Conservation (phyloP, 208 protist genomes). For the Wallacemonas sp. region DNA sequence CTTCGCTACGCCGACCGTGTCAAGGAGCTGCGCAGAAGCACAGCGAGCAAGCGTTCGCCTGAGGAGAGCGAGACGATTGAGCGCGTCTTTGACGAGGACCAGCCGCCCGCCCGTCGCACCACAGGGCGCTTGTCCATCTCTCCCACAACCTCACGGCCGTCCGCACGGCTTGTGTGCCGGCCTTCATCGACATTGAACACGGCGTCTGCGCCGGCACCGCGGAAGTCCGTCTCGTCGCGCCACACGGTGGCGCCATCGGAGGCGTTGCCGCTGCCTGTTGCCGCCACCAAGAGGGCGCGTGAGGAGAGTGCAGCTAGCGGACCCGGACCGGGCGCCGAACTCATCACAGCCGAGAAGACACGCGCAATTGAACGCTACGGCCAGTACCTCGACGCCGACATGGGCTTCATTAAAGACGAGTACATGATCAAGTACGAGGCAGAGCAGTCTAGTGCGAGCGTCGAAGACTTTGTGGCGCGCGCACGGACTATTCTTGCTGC, state of each 20-base stretch:
- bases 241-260: background rate
- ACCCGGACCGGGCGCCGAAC: constrained; percentile 11
- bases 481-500: constrained; percentile 19
- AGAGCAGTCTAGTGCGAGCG: constrained; percentile 30
- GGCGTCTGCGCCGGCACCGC: constrained; percentile 1
- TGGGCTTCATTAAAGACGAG: constrained; percentile 60
- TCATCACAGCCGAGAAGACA: constrained; percentile 21
- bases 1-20: constrained; percentile 82
- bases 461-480: constrained; percentile 31
- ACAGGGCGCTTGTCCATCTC: constrained; percentile 20
- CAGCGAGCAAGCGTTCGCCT: constrained; percentile 19
- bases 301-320: background rate
- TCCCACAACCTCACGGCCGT: constrained; percentile 19
- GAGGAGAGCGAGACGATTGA: constrained; percentile 23
- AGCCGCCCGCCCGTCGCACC: constrained; percentile 8
- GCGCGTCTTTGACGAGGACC: constrained; percentile 4
- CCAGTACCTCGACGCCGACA: constrained; percentile 44
- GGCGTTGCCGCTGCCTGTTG: background rate
- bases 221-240: background rate
- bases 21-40: constrained; percentile 88
- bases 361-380: constrained; percentile 39
- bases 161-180: constrained; percentile 6
- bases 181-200: constrained; percentile 11
- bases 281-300: background rate
- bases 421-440: constrained; percentile 60